Evolutionary conservation across 164 flowering plant species (phyloP).

Genomic region (Liquidambar formosana): DNA sequence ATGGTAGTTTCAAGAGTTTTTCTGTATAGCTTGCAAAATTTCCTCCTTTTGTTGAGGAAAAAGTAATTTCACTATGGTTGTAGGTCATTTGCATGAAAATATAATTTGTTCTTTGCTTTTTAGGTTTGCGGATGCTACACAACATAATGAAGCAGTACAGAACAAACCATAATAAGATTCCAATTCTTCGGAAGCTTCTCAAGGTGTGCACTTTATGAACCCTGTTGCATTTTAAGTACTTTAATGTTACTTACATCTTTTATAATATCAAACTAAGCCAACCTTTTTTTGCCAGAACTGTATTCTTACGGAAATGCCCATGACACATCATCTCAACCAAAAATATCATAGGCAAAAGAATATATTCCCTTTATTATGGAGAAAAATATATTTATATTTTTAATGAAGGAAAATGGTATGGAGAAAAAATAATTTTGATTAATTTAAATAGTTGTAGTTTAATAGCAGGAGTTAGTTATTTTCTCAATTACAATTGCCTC

Average conservation of each 20-base stretch:
- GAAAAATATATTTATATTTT: too few species aligned
- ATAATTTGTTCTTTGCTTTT: slow-evolving; percentile 13
- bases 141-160: slow-evolving; percentile 87
- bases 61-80: slow-evolving; percentile 1
- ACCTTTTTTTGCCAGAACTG: background rate
- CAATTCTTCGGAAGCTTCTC: slow-evolving; percentile 90
- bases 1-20: slow-evolving; percentile 50
- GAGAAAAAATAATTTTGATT: too few species aligned
- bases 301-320: too few species aligned
- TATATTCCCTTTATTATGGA: too few species aligned
- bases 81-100: background rate
- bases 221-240: background rate
- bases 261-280: background rate
- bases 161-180: slow-evolving; percentile 70
- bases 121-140: slow-evolving; percentile 93
- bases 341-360: too few species aligned
- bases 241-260: background rate
- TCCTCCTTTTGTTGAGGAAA: background rate
- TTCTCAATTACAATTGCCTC: too few species aligned
- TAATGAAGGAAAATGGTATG: too few species aligned
- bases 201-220: slow-evolving; percentile 51
- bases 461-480: too few species aligned
- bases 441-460: too few species aligned
- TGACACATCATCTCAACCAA: too few species aligned
- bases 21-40: background rate